Evolutionary conservation across 1,284 basidiomycete genomes (phyloP).

Genomic region (Ceratobasidium sp.): DNA sequence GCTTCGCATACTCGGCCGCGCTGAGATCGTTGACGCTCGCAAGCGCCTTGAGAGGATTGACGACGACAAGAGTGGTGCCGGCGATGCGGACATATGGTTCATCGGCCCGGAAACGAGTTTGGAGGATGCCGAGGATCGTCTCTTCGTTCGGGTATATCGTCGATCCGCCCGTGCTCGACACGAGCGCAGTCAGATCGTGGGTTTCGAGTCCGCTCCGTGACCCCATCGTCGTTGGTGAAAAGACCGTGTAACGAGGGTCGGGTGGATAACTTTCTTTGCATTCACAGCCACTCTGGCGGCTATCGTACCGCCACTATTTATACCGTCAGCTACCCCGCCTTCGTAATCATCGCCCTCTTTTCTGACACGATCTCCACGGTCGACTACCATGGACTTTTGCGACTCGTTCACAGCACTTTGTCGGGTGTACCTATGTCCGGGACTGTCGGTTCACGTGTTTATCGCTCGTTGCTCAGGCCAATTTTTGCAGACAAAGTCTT

Average conservation of each 20-base stretch:
- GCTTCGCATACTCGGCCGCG: slow-evolving; percentile 79
- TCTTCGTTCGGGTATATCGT: slow-evolving; percentile 85
- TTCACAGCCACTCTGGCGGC: slow-evolving; percentile 23
- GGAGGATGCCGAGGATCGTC: slow-evolving; percentile 79
- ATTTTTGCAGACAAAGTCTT: too few relatives aligned
- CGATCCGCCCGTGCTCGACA: slow-evolving; percentile 50
- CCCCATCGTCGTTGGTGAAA: slow-evolving; percentile 40
- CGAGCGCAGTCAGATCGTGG: slow-evolving; percentile 74
- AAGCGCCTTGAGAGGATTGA: slow-evolving; percentile 88
- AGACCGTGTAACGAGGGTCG: neutral
- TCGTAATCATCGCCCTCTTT: slow-evolving; percentile 29
- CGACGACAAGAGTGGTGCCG: slow-evolving; percentile 76
- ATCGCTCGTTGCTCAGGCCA: neutral
- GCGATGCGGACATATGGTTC: slow-evolving; percentile 84
- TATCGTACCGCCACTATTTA: slow-evolving; percentile 17
- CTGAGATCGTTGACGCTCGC: slow-evolving; percentile 84
- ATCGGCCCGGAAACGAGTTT: slow-evolving; percentile 86
- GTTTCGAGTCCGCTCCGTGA: slow-evolving; percentile 45
- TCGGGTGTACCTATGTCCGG: neutral
- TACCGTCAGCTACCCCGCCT: neutral
- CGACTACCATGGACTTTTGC: neutral
- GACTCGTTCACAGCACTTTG: neutral
- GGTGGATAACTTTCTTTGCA: slow-evolving; percentile 17
- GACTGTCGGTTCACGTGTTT: too few relatives aligned
- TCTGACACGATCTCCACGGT: neutral